A percentile compares a stretch with the other conserved stretches of the same genome.
phyloP scores from a whole-genome alignment of 257 asterid species.

The Lycium barbarum region DNA sequence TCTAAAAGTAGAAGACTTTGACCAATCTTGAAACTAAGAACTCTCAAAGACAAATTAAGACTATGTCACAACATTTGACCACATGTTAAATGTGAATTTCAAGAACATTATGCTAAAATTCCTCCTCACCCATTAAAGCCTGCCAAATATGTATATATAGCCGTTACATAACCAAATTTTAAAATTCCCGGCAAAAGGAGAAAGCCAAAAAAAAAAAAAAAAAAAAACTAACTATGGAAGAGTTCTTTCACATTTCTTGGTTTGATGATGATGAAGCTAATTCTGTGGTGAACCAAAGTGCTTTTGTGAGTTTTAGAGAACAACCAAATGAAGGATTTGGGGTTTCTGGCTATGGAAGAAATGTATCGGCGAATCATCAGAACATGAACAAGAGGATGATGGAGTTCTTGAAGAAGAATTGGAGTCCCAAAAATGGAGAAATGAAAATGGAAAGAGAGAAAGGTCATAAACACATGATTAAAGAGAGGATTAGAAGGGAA shows the following conservation, averaged over 20 bases:
- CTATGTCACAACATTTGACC: constrained; percentile 21
- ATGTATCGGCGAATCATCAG: neutral
- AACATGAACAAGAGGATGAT: constrained; percentile 55
- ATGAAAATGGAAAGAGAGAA: constrained; percentile 37
- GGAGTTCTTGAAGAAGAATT: constrained; percentile 50
- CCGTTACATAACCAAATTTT: constrained; percentile 26
- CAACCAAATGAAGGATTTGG: constrained; percentile 31
- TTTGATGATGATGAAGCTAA: constrained; percentile 35
- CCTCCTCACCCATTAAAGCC: neutral
- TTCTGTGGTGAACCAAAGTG: constrained; percentile 35
- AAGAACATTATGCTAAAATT: neutral
- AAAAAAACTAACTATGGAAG: constrained; percentile 36
- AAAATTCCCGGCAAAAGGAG: neutral
- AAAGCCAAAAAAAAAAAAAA: neutral
- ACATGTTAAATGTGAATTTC: constrained; percentile 35
- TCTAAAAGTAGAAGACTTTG: neutral
- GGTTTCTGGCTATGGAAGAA: neutral
- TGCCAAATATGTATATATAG: constrained; percentile 17
- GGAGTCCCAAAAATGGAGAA: neutral
- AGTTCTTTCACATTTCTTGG: constrained; percentile 34
- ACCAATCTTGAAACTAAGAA: neutral
- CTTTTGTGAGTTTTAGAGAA: constrained; percentile 39
- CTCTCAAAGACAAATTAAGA: neutral
- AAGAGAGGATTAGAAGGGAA: constrained; percentile 59
- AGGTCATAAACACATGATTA: constrained; percentile 49